These are phyloP conservation scores for Coffea eugenioides DNA, from an alignment of 257 asterid genomes.

Conservation along the genomic window DNA sequence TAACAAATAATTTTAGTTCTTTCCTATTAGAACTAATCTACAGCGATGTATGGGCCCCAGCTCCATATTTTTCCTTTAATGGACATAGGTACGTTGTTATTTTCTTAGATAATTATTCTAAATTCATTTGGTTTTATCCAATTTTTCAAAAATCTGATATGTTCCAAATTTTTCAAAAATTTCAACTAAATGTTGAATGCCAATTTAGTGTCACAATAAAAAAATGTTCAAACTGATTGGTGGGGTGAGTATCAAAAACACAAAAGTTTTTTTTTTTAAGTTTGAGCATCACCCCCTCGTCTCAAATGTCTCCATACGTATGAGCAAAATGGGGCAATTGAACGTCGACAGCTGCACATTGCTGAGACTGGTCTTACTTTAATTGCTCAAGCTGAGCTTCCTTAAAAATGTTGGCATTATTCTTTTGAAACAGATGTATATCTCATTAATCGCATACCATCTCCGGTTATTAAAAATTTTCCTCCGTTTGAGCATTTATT, in stretches of 20 bases:
- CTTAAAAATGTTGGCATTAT: not conserved
- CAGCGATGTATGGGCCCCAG: not conserved
- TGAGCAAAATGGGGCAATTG: not conserved
- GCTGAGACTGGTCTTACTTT: not conserved
- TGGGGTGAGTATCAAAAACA: slow-evolving; percentile 2
- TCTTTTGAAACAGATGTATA: not conserved
- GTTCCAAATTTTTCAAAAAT: not conserved
- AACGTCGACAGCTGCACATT: not conserved
- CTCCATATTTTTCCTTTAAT: not conserved
- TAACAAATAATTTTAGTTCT: not conserved
- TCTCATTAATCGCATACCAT: not conserved
- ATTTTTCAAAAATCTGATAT: not conserved
- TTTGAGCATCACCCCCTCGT: not conserved
- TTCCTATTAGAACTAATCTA: not conserved
- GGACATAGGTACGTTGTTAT: not conserved
- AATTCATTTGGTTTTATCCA: not conserved
- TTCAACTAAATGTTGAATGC: not conserved
- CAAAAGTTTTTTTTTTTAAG: not conserved
- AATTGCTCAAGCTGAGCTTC: not conserved
- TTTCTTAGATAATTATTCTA: not conserved
- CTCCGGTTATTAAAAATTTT: not conserved
- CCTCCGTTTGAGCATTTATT: not conserved
- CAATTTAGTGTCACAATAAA: not conserved
- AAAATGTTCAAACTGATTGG: slow-evolving; percentile 3
- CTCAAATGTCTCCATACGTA: not conserved